Evolutionary conservation across 2,329 filamentous ascomycete species (phyloP), one percentile per base, ranked within the genome.

Genomic region (Teratosphaeria zuluensis): DNA sequence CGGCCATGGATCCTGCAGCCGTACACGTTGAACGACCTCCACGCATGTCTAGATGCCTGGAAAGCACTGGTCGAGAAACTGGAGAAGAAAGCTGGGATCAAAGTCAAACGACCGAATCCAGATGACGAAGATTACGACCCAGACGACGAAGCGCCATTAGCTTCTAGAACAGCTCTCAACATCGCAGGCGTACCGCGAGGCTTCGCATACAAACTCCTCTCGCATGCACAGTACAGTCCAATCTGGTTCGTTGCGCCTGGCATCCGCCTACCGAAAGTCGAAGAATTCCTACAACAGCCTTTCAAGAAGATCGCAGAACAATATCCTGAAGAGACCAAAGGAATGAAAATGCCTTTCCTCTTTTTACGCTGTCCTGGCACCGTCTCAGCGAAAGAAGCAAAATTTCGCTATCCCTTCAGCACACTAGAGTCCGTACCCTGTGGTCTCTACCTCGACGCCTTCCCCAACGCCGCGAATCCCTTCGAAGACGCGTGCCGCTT

Each of bases 401-500:
- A 71, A 38, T 71, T 71, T 59, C 65, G 69, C 51, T 71, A 66
- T 48, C 69, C 69, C 0, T 71, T 69, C 55, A 69, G 66, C 4
- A 70, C 68, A 0, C 60, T 70, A 12, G 66, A 70, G 11, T 58
- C 61, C 2, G 69, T 72, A 2, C 69, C 70, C n/a, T 71, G 69
- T 58, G 70, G 70, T 6, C 61, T 72, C 2, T 72, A 72, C 53
- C 66, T 72, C 1, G 70, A 72, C 55, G 66, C 66, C 5, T 68
- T 70, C 54, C 67, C 67, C 3, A 69, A 69, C 48, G 68, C 67
- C 2, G 64, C 68, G 38, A 71, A 71, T 42, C 68, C 70, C 4
- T 71, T 71, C 58, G 69, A 72, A 38, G 70, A 72, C 56, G 68
- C 67, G 4, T 71, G 69, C 56, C 62, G 68, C 11, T 60, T 72